These are phyloP conservation scores for Trichoderma orchidacearum DNA, from an alignment of 495 filamentous ascomycete species.

Conservation along the genomic window DNA sequence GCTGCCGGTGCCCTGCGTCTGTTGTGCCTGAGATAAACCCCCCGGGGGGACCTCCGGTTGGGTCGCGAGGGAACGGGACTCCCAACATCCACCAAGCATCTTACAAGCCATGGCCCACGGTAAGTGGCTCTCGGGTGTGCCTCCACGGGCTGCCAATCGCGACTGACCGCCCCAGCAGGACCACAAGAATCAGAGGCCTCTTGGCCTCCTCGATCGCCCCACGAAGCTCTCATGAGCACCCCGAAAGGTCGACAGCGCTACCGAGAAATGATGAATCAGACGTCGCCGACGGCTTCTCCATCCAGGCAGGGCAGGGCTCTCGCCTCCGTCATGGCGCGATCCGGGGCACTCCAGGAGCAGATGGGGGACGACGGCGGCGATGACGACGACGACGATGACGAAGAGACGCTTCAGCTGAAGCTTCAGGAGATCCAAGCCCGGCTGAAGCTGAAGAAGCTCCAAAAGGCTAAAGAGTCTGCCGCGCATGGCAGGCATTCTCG, in stretches of 20 bases:
- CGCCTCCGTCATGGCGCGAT: conserved; percentile 19
- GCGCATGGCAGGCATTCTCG: not conserved
- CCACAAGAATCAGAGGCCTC: conserved; percentile 26
- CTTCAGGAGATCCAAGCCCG: conserved; percentile 76
- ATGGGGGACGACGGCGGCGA: conserved; percentile 48
- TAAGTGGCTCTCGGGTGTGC: not conserved
- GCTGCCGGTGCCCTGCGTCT: not conserved
- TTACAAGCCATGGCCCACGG: not conserved
- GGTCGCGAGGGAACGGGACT: too few species aligned
- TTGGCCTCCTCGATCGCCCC: conserved; percentile 83
- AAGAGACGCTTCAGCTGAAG: conserved; percentile 74
- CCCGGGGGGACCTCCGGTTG: not conserved
- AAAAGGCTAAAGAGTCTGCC: conserved; percentile 33
- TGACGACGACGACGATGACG: conserved; percentile 68
- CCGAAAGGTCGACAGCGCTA: conserved; percentile 62
- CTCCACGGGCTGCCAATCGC: not conserved
- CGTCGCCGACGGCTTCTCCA: conserved; percentile 53
- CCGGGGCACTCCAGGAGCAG: conserved; percentile 11
- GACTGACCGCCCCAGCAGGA: not conserved
- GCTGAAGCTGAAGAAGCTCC: conserved; percentile 78
- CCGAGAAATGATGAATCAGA: conserved; percentile 47
- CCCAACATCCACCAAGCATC: not conserved
- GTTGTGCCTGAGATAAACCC: not conserved
- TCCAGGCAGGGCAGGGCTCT: conserved; percentile 14
- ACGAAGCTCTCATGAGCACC: conserved; percentile 70